These are phyloP conservation scores for bread wheat (Triticum aestivum) DNA, from an alignment of 176 grass and related monocot species.

Conservation along the genomic window IWGSC_CS_RefSeq_v2.1 NC_057797.1:387001654-387002153, in stretches of 20 bases:
- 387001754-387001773: background rate
- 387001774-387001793: background rate
- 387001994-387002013: background rate
- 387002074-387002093: constrained; percentile 89
- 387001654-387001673: constrained; percentile 91
- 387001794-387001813: background rate
- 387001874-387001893: constrained; percentile 93
- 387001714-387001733: background rate
- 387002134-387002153: constrained; percentile 70
- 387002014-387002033: constrained; percentile 33
- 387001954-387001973: background rate
- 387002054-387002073: constrained; percentile 94
- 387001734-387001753: background rate
- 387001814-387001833: background rate
- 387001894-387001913: constrained; percentile 93
- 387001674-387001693: constrained; percentile 82
- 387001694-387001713: constrained; percentile 90
- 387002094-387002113: constrained; percentile 66
- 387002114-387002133: constrained; percentile 81
- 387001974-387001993: background rate
- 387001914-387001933: constrained; percentile 89
- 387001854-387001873: constrained; percentile 86
- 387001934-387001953: constrained; percentile 56
- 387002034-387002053: constrained; percentile 79
- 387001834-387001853: constrained; percentile 57